A percentile compares a stretch with the other conserved stretches of the same genome.
phyloP scores from a whole-genome alignment of 148 eudicot species.

The Camellia lanceoleosa region DNA sequence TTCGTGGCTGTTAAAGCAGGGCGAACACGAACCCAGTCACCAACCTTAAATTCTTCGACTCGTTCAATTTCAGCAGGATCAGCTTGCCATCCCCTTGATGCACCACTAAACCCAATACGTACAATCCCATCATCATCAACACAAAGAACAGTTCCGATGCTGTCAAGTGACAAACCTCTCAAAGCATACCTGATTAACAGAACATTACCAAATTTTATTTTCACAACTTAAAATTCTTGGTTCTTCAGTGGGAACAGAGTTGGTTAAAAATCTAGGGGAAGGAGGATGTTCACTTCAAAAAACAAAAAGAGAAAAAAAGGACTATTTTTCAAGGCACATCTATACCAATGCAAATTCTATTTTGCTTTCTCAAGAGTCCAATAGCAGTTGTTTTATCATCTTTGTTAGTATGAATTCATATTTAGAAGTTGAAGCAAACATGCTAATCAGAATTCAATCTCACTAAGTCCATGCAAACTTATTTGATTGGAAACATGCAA shows the following conservation, averaged over 20 bases:
- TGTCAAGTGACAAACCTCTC: conserved; percentile 82
- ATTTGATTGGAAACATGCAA: background rate
- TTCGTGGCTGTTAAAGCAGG: conserved; percentile 82
- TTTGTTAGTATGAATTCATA: background rate
- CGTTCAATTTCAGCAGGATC: conserved; percentile 95
- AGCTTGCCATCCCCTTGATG: conserved; percentile 97
- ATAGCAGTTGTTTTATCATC: background rate
- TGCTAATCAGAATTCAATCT: background rate
- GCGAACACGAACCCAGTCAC: conserved; percentile 95
- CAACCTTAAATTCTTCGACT: conserved; percentile 89
- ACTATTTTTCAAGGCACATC: background rate
- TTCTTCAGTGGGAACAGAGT: background rate
- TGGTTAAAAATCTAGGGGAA: background rate
- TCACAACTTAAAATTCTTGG: background rate
- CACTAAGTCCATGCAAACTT: background rate
- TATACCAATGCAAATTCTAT: background rate
- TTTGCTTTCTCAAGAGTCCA: background rate
- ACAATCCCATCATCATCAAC: conserved; percentile 95
- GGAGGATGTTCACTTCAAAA: background rate
- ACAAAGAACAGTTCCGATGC: conserved; percentile 85
- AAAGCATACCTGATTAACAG: conserved; percentile 62
- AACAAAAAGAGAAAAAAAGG: background rate
- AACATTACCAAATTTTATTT: background rate
- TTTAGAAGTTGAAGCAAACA: background rate
- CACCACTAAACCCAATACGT: conserved; percentile 95